Evolutionary conservation across 139 green algal genomes (phyloP).

Genomic region (Edaphochlamys debaryana): DNA sequence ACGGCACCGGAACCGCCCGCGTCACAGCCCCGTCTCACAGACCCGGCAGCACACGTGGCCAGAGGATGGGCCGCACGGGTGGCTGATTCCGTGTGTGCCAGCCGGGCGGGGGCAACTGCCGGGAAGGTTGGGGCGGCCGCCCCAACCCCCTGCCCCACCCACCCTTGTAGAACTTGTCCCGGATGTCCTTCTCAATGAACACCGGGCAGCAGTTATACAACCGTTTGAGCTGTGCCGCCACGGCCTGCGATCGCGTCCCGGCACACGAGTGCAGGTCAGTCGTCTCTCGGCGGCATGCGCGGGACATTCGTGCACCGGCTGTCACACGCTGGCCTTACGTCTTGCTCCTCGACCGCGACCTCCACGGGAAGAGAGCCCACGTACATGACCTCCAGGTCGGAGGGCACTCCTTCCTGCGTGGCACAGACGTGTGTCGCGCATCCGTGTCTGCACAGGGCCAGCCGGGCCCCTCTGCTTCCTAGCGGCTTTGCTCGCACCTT

Average conservation of each 20-base stretch:
- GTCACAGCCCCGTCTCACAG: too few species aligned
- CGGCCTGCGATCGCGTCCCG: conserved; percentile 71
- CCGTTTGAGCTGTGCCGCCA: conserved; percentile 75
- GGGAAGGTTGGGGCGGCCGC: too few species aligned
- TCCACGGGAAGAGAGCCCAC: conserved; percentile 87
- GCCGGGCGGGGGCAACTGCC: too few species aligned
- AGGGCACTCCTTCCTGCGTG: conserved; percentile 75
- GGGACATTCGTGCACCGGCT: not conserved
- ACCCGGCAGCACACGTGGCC: too few species aligned
- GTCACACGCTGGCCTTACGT: conserved; percentile 60
- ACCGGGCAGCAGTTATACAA: conserved; percentile 91
- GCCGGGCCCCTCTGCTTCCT: too few species aligned
- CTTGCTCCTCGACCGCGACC: conserved; percentile 82
- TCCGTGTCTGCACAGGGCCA: not conserved
- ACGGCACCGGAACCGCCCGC: too few species aligned
- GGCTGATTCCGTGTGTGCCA: not conserved
- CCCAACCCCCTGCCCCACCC: too few species aligned
- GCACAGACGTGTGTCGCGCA: not conserved
- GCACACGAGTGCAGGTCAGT: too few species aligned
- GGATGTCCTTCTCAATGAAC: conserved; percentile 88
- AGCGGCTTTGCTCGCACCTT: conserved; percentile 57
- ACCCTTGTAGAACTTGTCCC: conserved; percentile 94
- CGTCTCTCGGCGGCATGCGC: not conserved
- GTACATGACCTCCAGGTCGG: conserved; percentile 83
- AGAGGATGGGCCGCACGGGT: too few species aligned